A percentile compares a stretch with the other conserved stretches of the same genome.
Evolutionary conservation across 495 filamentous ascomycete species (phyloP).

Genomic region (Jackrogersella minutella): DNA sequence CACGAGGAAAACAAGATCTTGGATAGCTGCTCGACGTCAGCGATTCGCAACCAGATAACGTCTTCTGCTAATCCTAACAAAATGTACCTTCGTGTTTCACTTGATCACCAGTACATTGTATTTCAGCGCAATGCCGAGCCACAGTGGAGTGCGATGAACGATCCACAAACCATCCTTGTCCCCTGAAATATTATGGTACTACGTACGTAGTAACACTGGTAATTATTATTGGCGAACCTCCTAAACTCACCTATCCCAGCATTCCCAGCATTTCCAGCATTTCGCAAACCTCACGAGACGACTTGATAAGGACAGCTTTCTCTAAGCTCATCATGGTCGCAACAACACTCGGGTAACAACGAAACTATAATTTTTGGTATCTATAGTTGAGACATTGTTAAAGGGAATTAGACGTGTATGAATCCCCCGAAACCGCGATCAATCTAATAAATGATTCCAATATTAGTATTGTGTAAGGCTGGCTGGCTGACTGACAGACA

Average conservation of each 20-base stretch:
- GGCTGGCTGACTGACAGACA: conserved; percentile 16
- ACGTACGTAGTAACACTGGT: too few relatives aligned
- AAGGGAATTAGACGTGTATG: conserved; percentile 13
- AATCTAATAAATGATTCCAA: not conserved
- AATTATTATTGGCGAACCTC: conserved; percentile 10
- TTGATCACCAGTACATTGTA: not conserved
- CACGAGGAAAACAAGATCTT: conserved; percentile 13
- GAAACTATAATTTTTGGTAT: conserved; percentile 7
- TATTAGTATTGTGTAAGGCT: conserved; percentile 20
- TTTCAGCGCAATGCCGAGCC: conserved; percentile 33
- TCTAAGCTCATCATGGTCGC: conserved; percentile 27
- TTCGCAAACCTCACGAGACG: conserved; percentile 35
- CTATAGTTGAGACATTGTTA: conserved; percentile 7
- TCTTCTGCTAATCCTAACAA: conserved; percentile 3
- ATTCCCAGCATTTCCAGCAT: too few relatives aligned
- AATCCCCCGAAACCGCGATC: not conserved
- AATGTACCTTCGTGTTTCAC: conserved; percentile 23
- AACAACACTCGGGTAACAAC: conserved; percentile 22
- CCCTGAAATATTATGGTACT: conserved; percentile 27
- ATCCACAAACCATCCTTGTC: conserved; percentile 27
- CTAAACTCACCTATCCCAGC: conserved; percentile 21
- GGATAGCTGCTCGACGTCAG: conserved; percentile 14
- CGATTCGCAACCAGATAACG: conserved; percentile 4
- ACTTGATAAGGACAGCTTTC: conserved; percentile 27
- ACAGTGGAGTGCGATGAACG: conserved; percentile 16